A percentile compares a stretch with the other conserved stretches of the same genome.
Evolutionary conservation across 768 basidiomycete genomes (phyloP).

Genomic region (Glaciozyma antarctica): DNA sequence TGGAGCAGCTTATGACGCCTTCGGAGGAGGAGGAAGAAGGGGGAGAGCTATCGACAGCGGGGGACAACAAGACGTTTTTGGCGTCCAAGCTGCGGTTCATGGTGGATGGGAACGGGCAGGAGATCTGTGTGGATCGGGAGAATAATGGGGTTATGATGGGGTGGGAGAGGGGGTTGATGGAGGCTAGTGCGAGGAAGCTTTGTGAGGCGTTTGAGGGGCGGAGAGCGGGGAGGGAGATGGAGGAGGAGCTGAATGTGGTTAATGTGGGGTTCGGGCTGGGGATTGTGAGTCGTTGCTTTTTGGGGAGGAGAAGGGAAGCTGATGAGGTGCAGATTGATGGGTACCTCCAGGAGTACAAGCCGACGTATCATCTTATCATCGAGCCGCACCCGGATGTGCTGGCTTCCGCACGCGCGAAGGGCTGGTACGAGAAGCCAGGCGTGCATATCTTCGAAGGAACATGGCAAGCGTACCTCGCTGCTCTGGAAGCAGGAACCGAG

Average conservation of each 20-base stretch:
- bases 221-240: constrained; percentile 4
- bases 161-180: constrained; percentile 87
- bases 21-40: constrained; percentile 12
- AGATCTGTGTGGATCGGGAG: constrained; percentile 65
- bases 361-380: constrained; percentile 64
- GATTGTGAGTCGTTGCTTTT: constrained; percentile 43
- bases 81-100: constrained; percentile 59
- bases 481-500: constrained; percentile 54
- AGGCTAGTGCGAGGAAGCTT: constrained; percentile 60
- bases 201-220: constrained; percentile 47
- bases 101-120: constrained; percentile 63
- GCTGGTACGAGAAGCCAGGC: constrained; percentile 69
- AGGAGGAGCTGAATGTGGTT: constrained; percentile 51
- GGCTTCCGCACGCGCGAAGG: constrained; percentile 57
- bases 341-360: constrained; percentile 30
- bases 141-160: constrained; percentile 99
- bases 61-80: constrained; percentile 50
- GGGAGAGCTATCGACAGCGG: constrained; percentile 25
- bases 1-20: constrained; percentile 12
- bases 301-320: no score
- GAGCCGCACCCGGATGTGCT: constrained; percentile 91
- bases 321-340: constrained; percentile 26
- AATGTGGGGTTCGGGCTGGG: constrained; percentile 94
- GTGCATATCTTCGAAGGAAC: constrained; percentile 77
- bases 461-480: constrained; percentile 68